Evolutionary conservation across 805 yeast genomes (phyloP).

Genomic region (Myxozyma neotropica): DNA sequence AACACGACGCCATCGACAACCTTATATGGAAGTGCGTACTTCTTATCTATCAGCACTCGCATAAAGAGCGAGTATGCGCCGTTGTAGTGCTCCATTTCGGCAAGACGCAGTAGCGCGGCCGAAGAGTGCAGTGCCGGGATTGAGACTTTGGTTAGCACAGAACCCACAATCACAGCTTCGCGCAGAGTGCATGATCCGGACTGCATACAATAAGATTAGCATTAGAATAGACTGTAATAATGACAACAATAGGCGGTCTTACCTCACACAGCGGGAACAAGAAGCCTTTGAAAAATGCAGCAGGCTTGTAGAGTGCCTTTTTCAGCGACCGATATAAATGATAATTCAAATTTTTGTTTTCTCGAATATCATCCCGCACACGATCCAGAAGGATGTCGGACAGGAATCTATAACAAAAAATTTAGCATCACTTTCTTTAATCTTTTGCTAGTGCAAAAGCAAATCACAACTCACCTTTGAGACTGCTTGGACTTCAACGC

Average conservation of each 20-base stretch:
- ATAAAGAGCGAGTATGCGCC: constrained; percentile 92
- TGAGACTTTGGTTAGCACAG: constrained; percentile 84
- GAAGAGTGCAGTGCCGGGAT: constrained; percentile 95
- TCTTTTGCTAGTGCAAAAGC: too few species aligned
- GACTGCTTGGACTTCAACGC: constrained; percentile 86
- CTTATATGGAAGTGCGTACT: constrained; percentile 95
- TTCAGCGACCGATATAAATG: constrained; percentile 90
- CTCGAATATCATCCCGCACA: constrained; percentile 46
- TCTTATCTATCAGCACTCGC: constrained; percentile 85
- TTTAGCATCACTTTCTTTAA: constrained; percentile 60
- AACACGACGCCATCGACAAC: constrained; percentile 92
- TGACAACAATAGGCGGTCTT: too few species aligned
- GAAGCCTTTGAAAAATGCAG: constrained; percentile 96
- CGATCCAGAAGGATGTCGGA: constrained; percentile 44
- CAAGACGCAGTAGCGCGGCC: constrained; percentile 84
- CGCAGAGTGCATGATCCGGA: constrained; percentile 66
- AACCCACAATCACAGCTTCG: constrained; percentile 94
- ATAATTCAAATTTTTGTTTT: constrained; percentile 68
- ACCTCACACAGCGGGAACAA: constrained; percentile 85
- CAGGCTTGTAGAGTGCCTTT: constrained; percentile 93
- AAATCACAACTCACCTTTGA: constrained; percentile 63
- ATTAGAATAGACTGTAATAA: too few species aligned
- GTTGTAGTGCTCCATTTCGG: constrained; percentile 71
- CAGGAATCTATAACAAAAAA: constrained; percentile 13
- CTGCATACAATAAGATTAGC: too few species aligned